Evolutionary conservation across 1,284 basidiomycete species (phyloP), one percentile per base, ranked within the genome.

Genomic region (Malassezia vespertilionis): DNA sequence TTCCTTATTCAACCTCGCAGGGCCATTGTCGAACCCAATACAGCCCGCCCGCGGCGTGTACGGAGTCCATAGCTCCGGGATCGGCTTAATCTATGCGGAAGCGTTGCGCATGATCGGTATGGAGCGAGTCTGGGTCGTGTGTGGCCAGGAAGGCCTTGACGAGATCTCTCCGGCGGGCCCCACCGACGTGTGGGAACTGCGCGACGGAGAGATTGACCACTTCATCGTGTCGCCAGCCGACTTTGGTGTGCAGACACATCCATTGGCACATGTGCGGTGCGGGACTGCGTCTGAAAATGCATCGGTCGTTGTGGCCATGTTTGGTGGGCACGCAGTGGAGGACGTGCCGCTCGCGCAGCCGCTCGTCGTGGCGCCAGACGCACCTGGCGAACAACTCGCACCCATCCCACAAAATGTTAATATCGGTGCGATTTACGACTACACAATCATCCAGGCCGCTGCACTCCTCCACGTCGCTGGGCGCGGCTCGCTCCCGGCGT

Each of bases 1-100:
- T 21, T 96, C 91, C 2, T 82, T 97, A 75, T 96, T 96, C 79
- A 97, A 97, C 74, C 76, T 93, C 49, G 78, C 96, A 32, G 91
- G 93, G 0, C 91, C 91, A 0, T 77, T 96, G 33, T 84, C 95
- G 73, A 96, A 95, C 73, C 93, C 91, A 0, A 84, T 86, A 0
- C 74, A 76, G 15, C 91, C 91, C 0, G 76, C 21, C 80, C 86
- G 18, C 84, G 95, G 65, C 41, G 58, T 97, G 11, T 77, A 96
- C 23, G 91, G 91, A 42, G 84, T 97, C 18, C 84, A 89, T 11
- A 82, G 83, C 53, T 79, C 76, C 42, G 81, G 82, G 56, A 78
- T 97, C n/a, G 91, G 90, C 0, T 71, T 76, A 6, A 81, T 84
- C 0, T 96, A 93, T 66, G 88, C 85, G 0, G 76, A 81, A 53